These are phyloP conservation scores for Rubus idaeus DNA, from an alignment of 306 rosid genomes.

Conservation along the genomic window DNA sequence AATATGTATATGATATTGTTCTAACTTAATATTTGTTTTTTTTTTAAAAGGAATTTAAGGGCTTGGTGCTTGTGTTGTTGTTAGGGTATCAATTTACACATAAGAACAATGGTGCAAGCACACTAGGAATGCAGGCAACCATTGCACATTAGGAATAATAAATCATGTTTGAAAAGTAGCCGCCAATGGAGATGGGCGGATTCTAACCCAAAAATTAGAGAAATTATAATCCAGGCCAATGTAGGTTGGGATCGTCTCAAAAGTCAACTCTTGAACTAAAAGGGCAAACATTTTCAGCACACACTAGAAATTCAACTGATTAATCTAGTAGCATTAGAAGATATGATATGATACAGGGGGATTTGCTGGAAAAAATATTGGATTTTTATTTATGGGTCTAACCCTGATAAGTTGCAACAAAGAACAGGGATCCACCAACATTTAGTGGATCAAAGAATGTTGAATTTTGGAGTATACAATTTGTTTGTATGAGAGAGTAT, in stretches of 20 bases:
- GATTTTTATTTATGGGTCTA: background rate
- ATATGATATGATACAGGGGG: background rate
- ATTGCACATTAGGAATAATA: background rate
- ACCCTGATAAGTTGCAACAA: slow-evolving; percentile 23
- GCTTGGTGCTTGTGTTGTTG: no score
- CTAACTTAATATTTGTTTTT: no score
- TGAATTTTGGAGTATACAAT: slow-evolving; percentile 18
- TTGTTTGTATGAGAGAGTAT: slow-evolving; percentile 34
- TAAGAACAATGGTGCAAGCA: background rate
- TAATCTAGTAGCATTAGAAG: background rate
- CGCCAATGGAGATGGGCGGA: background rate
- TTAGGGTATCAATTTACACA: background rate
- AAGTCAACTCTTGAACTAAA: slow-evolving; percentile 6
- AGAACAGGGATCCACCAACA: slow-evolving; percentile 27
- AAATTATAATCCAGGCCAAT: background rate
- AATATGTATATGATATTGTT: no score
- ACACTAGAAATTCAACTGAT: background rate
- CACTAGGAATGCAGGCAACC: background rate
- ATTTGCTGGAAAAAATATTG: background rate
- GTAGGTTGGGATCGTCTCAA: background rate
- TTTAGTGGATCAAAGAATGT: slow-evolving; percentile 65
- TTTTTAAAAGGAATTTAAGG: no score
- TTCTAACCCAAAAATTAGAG: no score
- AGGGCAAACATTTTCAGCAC: background rate
- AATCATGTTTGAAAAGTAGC: no score